Evolutionary conservation across 176 grass and related monocot genomes (phyloP).

Genomic region (Luzula sylvatica): DNA sequence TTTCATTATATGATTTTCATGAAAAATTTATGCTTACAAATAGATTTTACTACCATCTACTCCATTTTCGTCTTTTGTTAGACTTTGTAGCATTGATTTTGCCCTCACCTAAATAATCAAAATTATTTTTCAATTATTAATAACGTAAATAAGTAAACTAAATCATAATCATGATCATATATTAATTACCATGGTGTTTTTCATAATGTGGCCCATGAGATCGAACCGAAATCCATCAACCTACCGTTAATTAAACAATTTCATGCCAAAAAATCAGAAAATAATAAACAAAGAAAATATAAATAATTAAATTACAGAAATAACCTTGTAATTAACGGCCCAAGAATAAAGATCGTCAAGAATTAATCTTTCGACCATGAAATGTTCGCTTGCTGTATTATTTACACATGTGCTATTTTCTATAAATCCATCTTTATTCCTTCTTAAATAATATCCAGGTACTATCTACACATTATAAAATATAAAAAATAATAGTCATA

Average conservation of each 20-base stretch:
- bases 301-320: not conserved
- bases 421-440: constrained; percentile 49
- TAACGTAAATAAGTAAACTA: too few relatives aligned
- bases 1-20: too few relatives aligned
- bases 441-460: constrained; percentile 82
- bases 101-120: constrained; percentile 52
- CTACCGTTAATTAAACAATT: constrained; percentile 25
- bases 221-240: constrained; percentile 94
- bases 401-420: constrained; percentile 69
- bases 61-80: constrained; percentile 49
- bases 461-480: constrained; percentile 50
- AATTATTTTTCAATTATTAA: too few relatives aligned
- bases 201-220: constrained; percentile 98
- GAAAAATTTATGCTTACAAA: constrained; percentile 45
- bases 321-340: constrained; percentile 81
- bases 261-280: constrained; percentile 9
- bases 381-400: constrained; percentile 89
- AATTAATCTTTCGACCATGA: constrained; percentile 88
- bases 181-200: constrained; percentile 72
- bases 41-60: constrained; percentile 92
- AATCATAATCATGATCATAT: too few relatives aligned
- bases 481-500: constrained; percentile 4
- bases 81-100: constrained; percentile 63
- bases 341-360: constrained; percentile 83
- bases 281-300: not conserved